Base-by-base conservation (phyloP, 805 yeast species). In the Schwanniomyces yamadae region DNA sequence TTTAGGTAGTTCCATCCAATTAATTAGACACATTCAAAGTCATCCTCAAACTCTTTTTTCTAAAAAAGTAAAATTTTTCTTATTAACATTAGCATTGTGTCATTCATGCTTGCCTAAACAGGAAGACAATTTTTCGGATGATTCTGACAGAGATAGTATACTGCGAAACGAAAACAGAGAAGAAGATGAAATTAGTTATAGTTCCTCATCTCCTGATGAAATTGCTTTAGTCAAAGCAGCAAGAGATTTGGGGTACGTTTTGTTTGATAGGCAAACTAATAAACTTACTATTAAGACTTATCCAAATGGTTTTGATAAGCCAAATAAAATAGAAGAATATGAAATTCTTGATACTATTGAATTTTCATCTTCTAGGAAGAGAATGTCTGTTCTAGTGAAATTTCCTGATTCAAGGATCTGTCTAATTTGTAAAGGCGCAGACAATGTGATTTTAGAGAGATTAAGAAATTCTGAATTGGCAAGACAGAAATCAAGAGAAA, bases 121-220 rank as follows among this genome's bases (percentile, higher is more conserved):
- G 27, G 48, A 55, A 20, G 28, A 22, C 25, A 26, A 43, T 3
- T 31, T 8, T 12, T 17, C 27, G 5, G 20, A 23, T 9, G 19
- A 23, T 16, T 21, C 28, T 5, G 23, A 19, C 5, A n/a, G 5
- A 14, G 31, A 10, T 10, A 31, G 27, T 13, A 28, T 31, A 9
- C 16, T 23, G 4, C 39, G 46, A 23, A 50, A 59, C n/a, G 38
- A 42, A 19, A 45, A 41, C 22, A 48, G 48, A 14, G 48, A 44
- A 2, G 75, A 66, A 28, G 79, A 70, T 15, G 66, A 70, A 15
- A 76, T 89, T 16, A 81, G 78, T 38, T 93, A 93, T 50, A 97
- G 91, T 55, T 87, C 98, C 0, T 80, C 98, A 0, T 90, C 97
- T 0, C 99, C 99, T 0, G 99, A 93, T 61, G 99, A 93, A 57